Conservation (phyloP, 2,329 filamentous ascomycete species). For the Pseudopyricularia javanii region DNA sequence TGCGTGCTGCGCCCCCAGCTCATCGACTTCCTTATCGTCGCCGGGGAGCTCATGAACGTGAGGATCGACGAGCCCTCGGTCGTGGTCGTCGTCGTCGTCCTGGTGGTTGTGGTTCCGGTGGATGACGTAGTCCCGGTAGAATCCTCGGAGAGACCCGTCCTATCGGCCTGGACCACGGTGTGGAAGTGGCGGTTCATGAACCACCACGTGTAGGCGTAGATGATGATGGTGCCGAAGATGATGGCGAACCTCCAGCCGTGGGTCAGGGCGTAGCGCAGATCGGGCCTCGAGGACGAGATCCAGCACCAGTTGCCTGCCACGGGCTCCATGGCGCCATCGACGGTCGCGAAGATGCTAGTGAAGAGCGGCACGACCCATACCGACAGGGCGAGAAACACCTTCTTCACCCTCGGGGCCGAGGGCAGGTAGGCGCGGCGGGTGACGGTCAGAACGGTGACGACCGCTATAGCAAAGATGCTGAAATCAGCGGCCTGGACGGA, state of each 20-base stretch:
- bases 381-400: constrained; percentile 19
- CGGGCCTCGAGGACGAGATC: not conserved
- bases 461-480: constrained; percentile 29
- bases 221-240: constrained; percentile 1
- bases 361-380: constrained; percentile 27
- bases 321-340: constrained; percentile 17
- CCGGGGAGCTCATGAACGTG: not conserved
- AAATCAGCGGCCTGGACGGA: constrained; percentile 30
- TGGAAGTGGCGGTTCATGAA: not conserved
- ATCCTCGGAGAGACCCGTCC: not conserved
- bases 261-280: not conserved
- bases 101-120: not conserved
- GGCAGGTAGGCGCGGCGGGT: constrained; percentile 19
- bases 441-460: constrained; percentile 13
- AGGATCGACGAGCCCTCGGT: not conserved
- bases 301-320: constrained; percentile 10
- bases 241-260: not conserved
- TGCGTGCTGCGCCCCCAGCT: not conserved
- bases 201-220: not conserved
- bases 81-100: not conserved
- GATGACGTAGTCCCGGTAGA: not conserved
- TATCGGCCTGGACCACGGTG: not conserved
- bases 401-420: constrained; percentile 14
- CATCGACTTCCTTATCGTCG: not conserved
- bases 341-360: constrained; percentile 19